Percentiles rank a stretch among this genome's conserved stretches.
phyloP scores from a whole-genome alignment of 805 yeast genomes.

The Lachancea kluyveri region DNA sequence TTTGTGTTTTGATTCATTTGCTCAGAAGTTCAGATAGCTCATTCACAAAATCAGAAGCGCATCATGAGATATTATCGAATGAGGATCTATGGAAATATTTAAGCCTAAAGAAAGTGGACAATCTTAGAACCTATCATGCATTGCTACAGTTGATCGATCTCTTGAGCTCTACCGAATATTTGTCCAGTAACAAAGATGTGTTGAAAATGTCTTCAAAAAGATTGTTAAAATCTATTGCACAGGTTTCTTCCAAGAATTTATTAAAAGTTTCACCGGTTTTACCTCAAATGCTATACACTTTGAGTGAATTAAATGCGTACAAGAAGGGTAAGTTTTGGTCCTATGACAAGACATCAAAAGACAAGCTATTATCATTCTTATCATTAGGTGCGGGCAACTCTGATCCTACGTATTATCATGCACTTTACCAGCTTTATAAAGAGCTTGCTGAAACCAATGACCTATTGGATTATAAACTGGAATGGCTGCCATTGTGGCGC shows the following conservation, averaged over 20 bases:
- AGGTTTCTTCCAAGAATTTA: constrained; percentile 29
- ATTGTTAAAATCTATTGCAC: constrained; percentile 30
- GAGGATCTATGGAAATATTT: constrained; percentile 42
- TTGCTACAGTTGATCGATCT: constrained; percentile 34
- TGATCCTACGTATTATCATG: constrained; percentile 41
- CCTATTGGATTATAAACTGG: constrained; percentile 15
- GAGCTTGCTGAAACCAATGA: constrained; percentile 15
- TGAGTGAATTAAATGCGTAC: constrained; percentile 38
- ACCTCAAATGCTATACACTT: constrained; percentile 42
- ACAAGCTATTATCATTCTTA: constrained; percentile 41
- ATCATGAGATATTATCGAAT: constrained; percentile 33
- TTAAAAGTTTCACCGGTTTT: constrained; percentile 42
- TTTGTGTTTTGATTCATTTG: constrained; percentile 40
- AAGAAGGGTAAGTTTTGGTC: constrained; percentile 49
- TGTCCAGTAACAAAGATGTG: constrained; percentile 19
- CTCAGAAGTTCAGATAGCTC: constrained; percentile 17
- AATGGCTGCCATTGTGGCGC: constrained; percentile 28
- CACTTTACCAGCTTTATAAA: constrained; percentile 18
- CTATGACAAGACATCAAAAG: constrained; percentile 41
- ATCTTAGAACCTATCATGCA: constrained; percentile 38
- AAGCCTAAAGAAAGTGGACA: constrained; percentile 31
- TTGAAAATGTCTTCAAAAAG: constrained; percentile 31
- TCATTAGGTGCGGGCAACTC: constrained; percentile 50
- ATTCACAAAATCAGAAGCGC: constrained; percentile 17
- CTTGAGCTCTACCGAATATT: constrained; percentile 19